Evolutionary conservation across 805 yeast species (phyloP).

Genomic region (Scheffersomyces spartinae): DNA sequence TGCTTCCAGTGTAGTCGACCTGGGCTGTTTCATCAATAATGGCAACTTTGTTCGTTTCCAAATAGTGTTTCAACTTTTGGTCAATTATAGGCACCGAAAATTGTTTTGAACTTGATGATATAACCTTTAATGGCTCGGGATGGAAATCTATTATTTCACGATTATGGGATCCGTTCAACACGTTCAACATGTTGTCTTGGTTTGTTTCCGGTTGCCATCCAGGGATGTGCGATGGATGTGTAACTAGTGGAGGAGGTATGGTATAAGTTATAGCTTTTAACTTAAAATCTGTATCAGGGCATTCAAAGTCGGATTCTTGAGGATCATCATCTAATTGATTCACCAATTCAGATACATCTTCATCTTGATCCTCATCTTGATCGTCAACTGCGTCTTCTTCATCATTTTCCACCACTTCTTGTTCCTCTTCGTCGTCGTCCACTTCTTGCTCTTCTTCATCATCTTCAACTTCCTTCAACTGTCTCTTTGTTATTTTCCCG

Average conservation of each 20-base stretch:
- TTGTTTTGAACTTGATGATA: constrained; percentile 5
- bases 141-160: constrained; percentile 13
- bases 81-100: constrained; percentile 17
- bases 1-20: constrained; percentile 18
- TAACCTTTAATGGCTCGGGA: constrained; percentile 16
- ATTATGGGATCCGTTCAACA: no score
- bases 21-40: constrained; percentile 25
- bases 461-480: constrained; percentile 1
- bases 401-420: constrained; percentile 1
- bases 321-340: background rate
- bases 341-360: background rate
- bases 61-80: constrained; percentile 13
- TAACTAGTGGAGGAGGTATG: constrained; percentile 23
- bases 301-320: constrained; percentile 3
- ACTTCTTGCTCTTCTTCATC: constrained; percentile 3
- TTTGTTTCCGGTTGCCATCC: constrained; percentile 23
- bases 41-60: constrained; percentile 17
- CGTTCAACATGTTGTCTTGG: constrained; percentile 7
- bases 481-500: background rate
- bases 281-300: constrained; percentile 10
- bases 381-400: background rate
- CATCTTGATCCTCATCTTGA: background rate
- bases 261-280: constrained; percentile 18
- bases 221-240: constrained; percentile 35
- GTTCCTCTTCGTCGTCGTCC: constrained; percentile 1